phyloP scores from a whole-genome alignment of 202 grass and related monocot species.

The Setaria viridis region DNA sequence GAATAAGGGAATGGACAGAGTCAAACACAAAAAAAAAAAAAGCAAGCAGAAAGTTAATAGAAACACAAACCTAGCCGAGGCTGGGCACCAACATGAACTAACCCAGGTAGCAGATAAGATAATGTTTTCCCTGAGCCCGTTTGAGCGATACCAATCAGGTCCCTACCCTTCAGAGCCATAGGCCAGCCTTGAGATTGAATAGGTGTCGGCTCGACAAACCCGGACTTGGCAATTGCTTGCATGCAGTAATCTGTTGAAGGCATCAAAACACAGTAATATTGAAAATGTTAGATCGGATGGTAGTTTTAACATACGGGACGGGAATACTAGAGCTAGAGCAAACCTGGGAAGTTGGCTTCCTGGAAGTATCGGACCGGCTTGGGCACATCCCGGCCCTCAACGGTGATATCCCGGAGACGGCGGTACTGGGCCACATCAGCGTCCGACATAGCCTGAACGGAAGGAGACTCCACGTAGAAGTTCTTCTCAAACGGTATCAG shows the following conservation, averaged over 20 bases:
- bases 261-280: not conserved
- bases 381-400: conserved; percentile 81
- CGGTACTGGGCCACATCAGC: conserved; percentile 72
- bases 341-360: conserved; percentile 91
- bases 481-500: conserved; percentile 93
- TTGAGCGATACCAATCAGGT: conserved; percentile 91
- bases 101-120: conserved; percentile 83
- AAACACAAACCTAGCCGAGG: conserved; percentile 79
- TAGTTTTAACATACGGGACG: not conserved
- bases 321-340: not conserved
- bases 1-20: not conserved
- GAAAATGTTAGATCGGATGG: not conserved
- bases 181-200: conserved; percentile 98
- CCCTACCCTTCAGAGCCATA: conserved; percentile 96
- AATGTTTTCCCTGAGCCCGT: conserved; percentile 97
- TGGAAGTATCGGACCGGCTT: conserved; percentile 89
- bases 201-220: conserved; percentile 86
- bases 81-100: conserved; percentile 92
- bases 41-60: not conserved
- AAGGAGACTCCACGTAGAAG: conserved; percentile 83
- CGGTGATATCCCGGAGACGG: conserved; percentile 64
- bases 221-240: conserved; percentile 73
- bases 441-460: conserved; percentile 88
- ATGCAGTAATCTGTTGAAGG: conserved; percentile 72
- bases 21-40: not conserved